Percentiles rank a stretch among this genome's conserved stretches.
Evolutionary conservation across 371 early-diverging fungal species (phyloP).

Genomic region (Mortierella sp.): DNA sequence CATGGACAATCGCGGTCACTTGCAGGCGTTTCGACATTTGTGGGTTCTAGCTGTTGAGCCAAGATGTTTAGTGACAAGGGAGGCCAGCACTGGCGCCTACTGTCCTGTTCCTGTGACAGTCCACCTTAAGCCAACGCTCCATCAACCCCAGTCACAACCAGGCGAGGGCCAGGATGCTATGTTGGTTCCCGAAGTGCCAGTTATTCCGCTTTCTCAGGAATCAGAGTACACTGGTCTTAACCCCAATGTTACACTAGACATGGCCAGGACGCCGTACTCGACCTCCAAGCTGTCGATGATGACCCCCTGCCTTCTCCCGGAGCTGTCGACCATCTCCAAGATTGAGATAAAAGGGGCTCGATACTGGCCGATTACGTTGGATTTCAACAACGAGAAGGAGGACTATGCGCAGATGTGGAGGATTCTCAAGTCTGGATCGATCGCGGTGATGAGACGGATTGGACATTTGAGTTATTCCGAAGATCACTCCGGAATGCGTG

Average conservation of each 20-base stretch:
- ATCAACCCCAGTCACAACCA: constrained; percentile 18
- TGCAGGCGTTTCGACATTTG: constrained; percentile 89
- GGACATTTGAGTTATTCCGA: constrained; percentile 59
- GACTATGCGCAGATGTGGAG: constrained; percentile 45
- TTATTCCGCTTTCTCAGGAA: not conserved
- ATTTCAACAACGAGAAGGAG: constrained; percentile 53
- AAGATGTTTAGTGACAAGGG: constrained; percentile 81
- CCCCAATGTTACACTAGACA: not conserved
- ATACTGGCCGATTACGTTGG: constrained; percentile 72
- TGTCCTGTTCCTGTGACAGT: constrained; percentile 71
- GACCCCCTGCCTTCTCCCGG: constrained; percentile 79
- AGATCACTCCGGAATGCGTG: constrained; percentile 48
- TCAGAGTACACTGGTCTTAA: constrained; percentile 10
- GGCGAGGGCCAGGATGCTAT: not conserved
- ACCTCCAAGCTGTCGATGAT: constrained; percentile 54
- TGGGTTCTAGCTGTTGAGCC: constrained; percentile 89
- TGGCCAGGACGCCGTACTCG: not conserved
- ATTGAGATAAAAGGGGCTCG: constrained; percentile 68
- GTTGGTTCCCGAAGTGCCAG: not conserved
- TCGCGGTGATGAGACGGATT: constrained; percentile 54
- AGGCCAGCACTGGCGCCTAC: constrained; percentile 69
- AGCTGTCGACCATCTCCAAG: constrained; percentile 64
- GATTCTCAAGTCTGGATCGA: constrained; percentile 44
- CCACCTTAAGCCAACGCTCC: constrained; percentile 30
- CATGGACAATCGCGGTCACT: constrained; percentile 80